Conservation (phyloP, 768 basidiomycete species). For the Boletus insuetus region DNA sequence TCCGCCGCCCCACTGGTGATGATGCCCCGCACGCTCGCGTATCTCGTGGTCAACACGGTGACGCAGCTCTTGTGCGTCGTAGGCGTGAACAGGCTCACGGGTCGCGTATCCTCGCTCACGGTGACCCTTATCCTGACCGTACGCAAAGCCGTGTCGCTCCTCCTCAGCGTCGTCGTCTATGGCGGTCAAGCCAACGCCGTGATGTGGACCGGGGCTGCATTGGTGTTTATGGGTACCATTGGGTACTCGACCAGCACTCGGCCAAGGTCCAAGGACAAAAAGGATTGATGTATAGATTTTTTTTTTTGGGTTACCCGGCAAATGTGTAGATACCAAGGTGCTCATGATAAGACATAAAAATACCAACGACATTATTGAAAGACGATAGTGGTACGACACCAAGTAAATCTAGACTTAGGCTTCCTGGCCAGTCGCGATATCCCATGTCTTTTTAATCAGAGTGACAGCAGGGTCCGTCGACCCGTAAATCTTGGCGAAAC, state of each 20-base stretch:
- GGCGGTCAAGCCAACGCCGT: slow-evolving; percentile 38
- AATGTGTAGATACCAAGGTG: not conserved
- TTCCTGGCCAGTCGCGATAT: slow-evolving; percentile 63
- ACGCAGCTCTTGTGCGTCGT: slow-evolving; percentile 85
- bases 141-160: slow-evolving; percentile 73
- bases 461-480: slow-evolving; percentile 54
- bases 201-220: slow-evolving; percentile 68
- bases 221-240: slow-evolving; percentile 72
- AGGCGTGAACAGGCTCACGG: slow-evolving; percentile 85
- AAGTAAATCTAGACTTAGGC: slow-evolving; percentile 17
- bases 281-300: slow-evolving; percentile 13
- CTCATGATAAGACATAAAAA: slow-evolving; percentile 19
- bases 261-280: slow-evolving; percentile 20
- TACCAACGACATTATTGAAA: slow-evolving; percentile 8
- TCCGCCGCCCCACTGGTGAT: slow-evolving; percentile 27
- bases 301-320: not conserved
- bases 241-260: slow-evolving; percentile 49
- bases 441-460: slow-evolving; percentile 67
- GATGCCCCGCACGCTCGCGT: slow-evolving; percentile 59
- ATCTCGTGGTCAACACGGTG: slow-evolving; percentile 71
- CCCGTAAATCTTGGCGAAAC: slow-evolving; percentile 62
- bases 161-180: slow-evolving; percentile 62
- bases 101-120: slow-evolving; percentile 67
- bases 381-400: too few relatives aligned
- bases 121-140: slow-evolving; percentile 81